Evolutionary conservation across 371 early-diverging fungal species (phyloP), one percentile per base, ranked within the genome.

Genomic region (Nematocida parisii): DNA sequence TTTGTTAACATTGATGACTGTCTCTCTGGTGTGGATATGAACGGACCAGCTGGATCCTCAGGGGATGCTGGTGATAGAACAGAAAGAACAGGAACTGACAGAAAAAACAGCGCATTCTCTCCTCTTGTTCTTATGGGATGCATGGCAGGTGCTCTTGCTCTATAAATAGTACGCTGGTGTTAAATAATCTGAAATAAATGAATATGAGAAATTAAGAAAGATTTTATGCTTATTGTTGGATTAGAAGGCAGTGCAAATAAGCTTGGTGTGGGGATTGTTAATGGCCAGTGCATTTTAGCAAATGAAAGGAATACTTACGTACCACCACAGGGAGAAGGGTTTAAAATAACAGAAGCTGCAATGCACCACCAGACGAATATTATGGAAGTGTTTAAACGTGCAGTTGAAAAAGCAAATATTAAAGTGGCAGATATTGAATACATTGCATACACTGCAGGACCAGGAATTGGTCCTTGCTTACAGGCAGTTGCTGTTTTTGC

Each of bases 191-290:
- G 18, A 11, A 71, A 61, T 54, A 44, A 54, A 61, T 54, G 44
- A 5, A 71, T 7, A 54, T 70, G n/a, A 13, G 24, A 70, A 70
- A 50, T 33, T 40, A 52, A 70, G n/a, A 57, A 70, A 52, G 58
- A 70, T 57, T 27, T 61, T 56, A 85, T 87, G 87, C 45, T 85
- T 20, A 68, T 74, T 61, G 56, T 86, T 11, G 88, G 87, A 60
- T 61, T 95, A 60, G 98, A 97, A 89, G 96, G 97, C 20, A 94
- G 94, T 22, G 98, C 98, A 52, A 99, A 99, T 90, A 99, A 99
- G 87, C 89, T 99, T 44, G 98, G 99, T 44, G 90, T 99, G 22
- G 98, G 98, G 4, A 92, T 99, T 81, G 92, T 98, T 71, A 88
- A 89, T 58, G 94, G 95, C 85, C 66, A 83, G 3, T 89, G 90